These are phyloP conservation scores for Gynostemma pentaphyllum DNA, from an alignment of 306 rosid species.

Conservation along the genomic window DNA sequence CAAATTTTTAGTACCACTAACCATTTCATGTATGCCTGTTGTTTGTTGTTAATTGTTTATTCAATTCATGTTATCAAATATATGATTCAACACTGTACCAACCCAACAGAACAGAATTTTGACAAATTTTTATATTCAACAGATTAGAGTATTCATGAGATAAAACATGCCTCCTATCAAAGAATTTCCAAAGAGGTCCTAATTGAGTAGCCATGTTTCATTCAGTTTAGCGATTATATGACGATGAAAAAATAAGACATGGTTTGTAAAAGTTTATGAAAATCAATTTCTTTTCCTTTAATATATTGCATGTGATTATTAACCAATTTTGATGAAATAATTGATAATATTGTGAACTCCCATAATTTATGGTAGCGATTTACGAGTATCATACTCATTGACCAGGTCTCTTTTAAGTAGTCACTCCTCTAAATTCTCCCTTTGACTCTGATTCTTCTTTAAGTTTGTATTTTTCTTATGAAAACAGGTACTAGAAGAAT, in stretches of 20 bases:
- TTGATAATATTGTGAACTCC: background rate
- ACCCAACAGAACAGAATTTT: too few relatives aligned
- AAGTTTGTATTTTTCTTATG: background rate
- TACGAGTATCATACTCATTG: background rate
- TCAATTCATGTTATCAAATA: too few relatives aligned
- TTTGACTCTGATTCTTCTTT: background rate
- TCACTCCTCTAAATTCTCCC: background rate
- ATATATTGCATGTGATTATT: background rate
- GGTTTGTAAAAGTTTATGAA: background rate
- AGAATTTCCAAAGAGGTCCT: too few relatives aligned
- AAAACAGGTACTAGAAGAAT: slow-evolving; percentile 44
- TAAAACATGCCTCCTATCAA: too few relatives aligned
- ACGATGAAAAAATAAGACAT: background rate
- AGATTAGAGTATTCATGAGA: too few relatives aligned
- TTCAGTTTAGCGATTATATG: too few relatives aligned
- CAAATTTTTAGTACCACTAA: too few relatives aligned
- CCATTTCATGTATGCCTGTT: too few relatives aligned
- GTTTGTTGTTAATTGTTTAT: too few relatives aligned
- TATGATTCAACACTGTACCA: too few relatives aligned
- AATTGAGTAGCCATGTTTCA: too few relatives aligned
- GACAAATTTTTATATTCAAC: too few relatives aligned
- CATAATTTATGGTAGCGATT: background rate
- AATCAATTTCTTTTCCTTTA: background rate
- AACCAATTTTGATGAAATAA: background rate
- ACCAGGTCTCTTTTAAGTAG: background rate